Conservation (phyloP, 208 protist genomes). For the Wallacemonas sp. region DNA sequence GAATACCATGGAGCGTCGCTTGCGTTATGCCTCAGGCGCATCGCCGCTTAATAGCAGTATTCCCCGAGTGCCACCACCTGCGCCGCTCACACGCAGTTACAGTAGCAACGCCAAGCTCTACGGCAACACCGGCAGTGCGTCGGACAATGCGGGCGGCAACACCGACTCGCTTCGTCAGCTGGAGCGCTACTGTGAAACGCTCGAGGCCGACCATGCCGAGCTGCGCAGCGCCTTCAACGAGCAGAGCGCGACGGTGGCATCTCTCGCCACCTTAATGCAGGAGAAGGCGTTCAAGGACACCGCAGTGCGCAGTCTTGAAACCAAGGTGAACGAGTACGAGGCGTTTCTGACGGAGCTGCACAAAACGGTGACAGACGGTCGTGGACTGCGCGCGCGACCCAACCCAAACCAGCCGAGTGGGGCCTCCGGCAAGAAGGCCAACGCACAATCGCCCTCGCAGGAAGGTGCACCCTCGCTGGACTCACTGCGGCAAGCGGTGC, state of each 20-base stretch:
- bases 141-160: not conserved
- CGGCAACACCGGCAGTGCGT: not conserved
- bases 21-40: not conserved
- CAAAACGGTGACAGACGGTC: slow-evolving; percentile 14
- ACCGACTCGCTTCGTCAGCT: slow-evolving; percentile 24
- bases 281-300: slow-evolving; percentile 35
- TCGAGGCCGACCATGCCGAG: slow-evolving; percentile 40
- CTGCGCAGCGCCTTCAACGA: slow-evolving; percentile 27
- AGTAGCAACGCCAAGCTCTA: slow-evolving; percentile 12
- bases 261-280: slow-evolving; percentile 21
- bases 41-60: slow-evolving; percentile 3
- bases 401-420: not conserved
- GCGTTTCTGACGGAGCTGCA: slow-evolving; percentile 36
- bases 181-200: slow-evolving; percentile 34
- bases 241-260: slow-evolving; percentile 23
- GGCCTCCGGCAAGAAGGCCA: not conserved
- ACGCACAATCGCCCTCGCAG: not conserved
- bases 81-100: not conserved
- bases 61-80: slow-evolving; percentile 4
- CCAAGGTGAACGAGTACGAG: slow-evolving; percentile 20
- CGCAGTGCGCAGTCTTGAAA: slow-evolving; percentile 23
- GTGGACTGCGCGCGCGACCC: slow-evolving; percentile 21
- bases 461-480: slow-evolving; percentile 22
- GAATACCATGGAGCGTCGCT: slow-evolving; percentile 4
- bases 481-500: slow-evolving; percentile 37